These are phyloP conservation scores for Fagopyrum tataricum DNA, from an alignment of 148 eudicot species.

Conservation along the genomic window DNA sequence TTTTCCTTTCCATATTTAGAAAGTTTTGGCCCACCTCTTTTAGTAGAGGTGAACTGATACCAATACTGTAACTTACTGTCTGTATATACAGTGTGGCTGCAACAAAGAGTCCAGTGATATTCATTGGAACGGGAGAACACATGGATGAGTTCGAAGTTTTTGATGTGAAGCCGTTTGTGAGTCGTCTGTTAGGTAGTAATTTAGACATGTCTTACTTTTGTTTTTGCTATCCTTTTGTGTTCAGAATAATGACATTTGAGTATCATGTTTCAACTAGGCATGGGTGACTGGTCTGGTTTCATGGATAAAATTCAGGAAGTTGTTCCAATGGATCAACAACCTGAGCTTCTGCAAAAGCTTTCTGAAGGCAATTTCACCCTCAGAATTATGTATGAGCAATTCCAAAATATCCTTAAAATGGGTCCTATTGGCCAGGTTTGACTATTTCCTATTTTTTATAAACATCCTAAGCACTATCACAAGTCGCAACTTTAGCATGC, in stretches of 20 bases:
- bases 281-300: conserved; percentile 98
- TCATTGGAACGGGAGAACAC: conserved; percentile 98
- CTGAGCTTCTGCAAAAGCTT: conserved; percentile 95
- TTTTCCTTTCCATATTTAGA: not conserved
- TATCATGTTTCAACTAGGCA: conserved; percentile 41
- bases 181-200: conserved; percentile 81
- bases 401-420: conserved; percentile 91
- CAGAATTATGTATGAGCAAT: conserved; percentile 96
- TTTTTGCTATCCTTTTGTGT: not conserved
- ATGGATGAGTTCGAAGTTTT: conserved; percentile 99
- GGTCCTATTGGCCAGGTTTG: conserved; percentile 96
- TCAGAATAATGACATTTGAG: not conserved
- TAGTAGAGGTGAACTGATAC: not conserved
- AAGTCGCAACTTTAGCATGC: not conserved
- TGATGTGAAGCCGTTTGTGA: conserved; percentile 96
- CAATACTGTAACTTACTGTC: not conserved
- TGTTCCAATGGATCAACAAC: conserved; percentile 98
- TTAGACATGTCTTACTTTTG: not conserved
- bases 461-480: not conserved
- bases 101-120: conserved; percentile 95
- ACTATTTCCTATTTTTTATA: conserved; percentile 14
- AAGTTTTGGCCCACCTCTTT: not conserved
- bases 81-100: conserved; percentile 78
- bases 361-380: conserved; percentile 90
- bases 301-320: conserved; percentile 98